Evolutionary conservation across 2,329 filamentous ascomycete species (phyloP).

Genomic region (Keithomyces neogunnii): DNA sequence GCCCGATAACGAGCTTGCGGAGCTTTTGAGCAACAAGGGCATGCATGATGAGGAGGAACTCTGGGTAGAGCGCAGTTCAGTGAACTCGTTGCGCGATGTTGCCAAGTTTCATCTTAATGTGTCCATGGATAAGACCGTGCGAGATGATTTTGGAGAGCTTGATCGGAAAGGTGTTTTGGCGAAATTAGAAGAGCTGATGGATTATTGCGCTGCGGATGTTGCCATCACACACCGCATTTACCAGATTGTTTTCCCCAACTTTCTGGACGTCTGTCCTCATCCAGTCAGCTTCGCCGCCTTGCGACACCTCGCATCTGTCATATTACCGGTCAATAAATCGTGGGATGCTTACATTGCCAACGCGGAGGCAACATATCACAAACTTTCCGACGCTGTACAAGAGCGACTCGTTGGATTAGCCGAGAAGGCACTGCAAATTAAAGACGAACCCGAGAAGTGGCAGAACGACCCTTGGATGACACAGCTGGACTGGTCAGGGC

Average conservation of each 20-base stretch:
- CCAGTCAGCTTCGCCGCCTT: conserved; percentile 95
- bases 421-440: conserved; percentile 68
- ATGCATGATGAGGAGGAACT: conserved; percentile 86
- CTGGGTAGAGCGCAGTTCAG: conserved; percentile 89
- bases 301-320: conserved; percentile 86
- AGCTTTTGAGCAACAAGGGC: conserved; percentile 58
- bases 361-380: conserved; percentile 76
- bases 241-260: conserved; percentile 84
- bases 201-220: conserved; percentile 94
- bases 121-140: conserved; percentile 78
- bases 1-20: conserved; percentile 60
- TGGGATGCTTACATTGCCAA: conserved; percentile 82
- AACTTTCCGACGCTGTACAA: conserved; percentile 68
- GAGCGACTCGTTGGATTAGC: conserved; percentile 65
- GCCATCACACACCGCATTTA: conserved; percentile 91
- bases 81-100: conserved; percentile 91
- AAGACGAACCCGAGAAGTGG: conserved; percentile 60
- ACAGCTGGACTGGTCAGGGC: conserved; percentile 92
- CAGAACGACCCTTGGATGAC: conserved; percentile 79
- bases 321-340: conserved; percentile 77
- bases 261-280: conserved; percentile 84
- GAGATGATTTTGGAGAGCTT: conserved; percentile 79
- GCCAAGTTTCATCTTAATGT: conserved; percentile 93
- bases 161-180: conserved; percentile 61
- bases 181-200: conserved; percentile 73